Evolutionary conservation across 495 filamentous ascomycete genomes (phyloP).

Genomic region (Ascodesmis nigricans): DNA sequence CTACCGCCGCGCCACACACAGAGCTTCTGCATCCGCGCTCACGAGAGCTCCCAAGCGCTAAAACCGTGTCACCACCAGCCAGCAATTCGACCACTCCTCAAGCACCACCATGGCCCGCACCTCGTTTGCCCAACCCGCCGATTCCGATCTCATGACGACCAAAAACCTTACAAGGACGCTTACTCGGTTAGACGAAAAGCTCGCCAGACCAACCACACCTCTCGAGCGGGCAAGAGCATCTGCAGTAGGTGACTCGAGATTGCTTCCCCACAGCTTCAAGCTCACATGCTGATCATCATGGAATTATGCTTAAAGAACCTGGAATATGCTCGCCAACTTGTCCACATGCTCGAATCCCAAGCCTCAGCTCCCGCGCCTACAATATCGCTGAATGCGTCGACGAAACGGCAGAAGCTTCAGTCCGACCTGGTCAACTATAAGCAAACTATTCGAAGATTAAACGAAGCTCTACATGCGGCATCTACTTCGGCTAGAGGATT

Average conservation of each 20-base stretch:
- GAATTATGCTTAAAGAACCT: constrained; percentile 9
- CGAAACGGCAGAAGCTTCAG: constrained; percentile 10
- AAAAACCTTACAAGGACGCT: constrained; percentile 5
- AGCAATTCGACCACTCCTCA: too few relatives aligned
- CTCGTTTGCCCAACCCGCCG: not conserved
- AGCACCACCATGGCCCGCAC: constrained; percentile 1
- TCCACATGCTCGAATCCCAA: constrained; percentile 11
- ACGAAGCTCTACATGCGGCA: constrained; percentile 11
- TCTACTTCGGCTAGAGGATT: too few relatives aligned
- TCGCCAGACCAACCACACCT: not conserved
- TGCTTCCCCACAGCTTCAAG: not conserved
- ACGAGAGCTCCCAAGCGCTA: too few relatives aligned
- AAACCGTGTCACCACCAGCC: too few relatives aligned
- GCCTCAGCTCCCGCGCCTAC: constrained; percentile 2
- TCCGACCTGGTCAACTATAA: constrained; percentile 11
- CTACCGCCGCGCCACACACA: too few relatives aligned
- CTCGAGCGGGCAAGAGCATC: constrained; percentile 17
- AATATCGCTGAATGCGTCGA: too few relatives aligned
- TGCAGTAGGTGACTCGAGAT: constrained; percentile 9
- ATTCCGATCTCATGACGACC: not conserved
- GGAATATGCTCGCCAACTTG: constrained; percentile 18
- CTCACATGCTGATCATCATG: not conserved
- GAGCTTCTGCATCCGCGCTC: too few relatives aligned
- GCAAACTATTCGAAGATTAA: constrained; percentile 12
- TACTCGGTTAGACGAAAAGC: constrained; percentile 4